phyloP scores from a whole-genome alignment of 805 yeast species.

The Tetrapisispora arboricola region DNA sequence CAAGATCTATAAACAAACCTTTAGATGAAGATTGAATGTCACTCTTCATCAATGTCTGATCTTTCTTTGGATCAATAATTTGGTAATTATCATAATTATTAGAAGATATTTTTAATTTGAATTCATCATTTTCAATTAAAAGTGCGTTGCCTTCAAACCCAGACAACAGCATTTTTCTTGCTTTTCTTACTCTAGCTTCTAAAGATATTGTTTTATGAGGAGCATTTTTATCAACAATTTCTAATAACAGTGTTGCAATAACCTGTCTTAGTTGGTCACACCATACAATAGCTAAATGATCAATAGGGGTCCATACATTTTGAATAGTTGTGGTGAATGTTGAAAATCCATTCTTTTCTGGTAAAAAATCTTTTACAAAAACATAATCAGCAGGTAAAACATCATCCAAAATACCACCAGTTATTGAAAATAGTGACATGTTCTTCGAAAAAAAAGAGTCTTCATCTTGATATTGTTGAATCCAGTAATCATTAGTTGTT shows the following conservation, averaged over 20 bases:
- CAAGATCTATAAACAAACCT: not conserved
- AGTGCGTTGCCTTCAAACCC: constrained; percentile 39
- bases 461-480: constrained; percentile 38
- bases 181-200: constrained; percentile 45
- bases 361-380: constrained; percentile 57
- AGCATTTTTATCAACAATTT: constrained; percentile 41
- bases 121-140: no score
- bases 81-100: not conserved
- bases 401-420: constrained; percentile 77
- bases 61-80: no score
- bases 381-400: constrained; percentile 89
- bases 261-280: constrained; percentile 73
- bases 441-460: constrained; percentile 28
- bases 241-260: constrained; percentile 49
- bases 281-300: constrained; percentile 94
- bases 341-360: constrained; percentile 67
- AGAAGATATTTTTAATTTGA: not conserved
- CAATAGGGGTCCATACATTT: constrained; percentile 86
- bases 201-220: constrained; percentile 44
- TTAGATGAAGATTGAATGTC: not conserved
- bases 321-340: constrained; percentile 82
- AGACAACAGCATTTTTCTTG: constrained; percentile 37
- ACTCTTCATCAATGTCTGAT: not conserved
- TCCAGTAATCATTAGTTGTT: constrained; percentile 73
- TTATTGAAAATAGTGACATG: constrained; percentile 68